These are phyloP conservation scores for Ilyonectria mors-panacis DNA, from an alignment of 2,329 filamentous ascomycete genomes.

Conservation along the genomic window DNA sequence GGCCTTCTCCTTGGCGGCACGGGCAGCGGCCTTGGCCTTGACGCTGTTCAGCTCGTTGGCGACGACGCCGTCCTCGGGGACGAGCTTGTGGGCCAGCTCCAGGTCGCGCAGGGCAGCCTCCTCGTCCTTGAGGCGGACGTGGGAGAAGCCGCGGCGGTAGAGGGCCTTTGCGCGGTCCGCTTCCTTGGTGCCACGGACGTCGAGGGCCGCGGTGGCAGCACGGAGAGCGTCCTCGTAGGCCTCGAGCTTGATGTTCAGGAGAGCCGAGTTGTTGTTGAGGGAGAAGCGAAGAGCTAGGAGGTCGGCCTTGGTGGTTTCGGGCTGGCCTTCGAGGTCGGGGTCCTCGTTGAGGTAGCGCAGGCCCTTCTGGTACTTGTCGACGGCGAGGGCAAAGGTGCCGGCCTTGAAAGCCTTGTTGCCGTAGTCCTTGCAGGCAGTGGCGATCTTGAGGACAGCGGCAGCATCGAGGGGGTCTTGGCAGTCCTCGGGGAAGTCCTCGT, in stretches of 20 bases:
- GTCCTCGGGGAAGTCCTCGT: slow-evolving; percentile 97
- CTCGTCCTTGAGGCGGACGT: slow-evolving; percentile 84
- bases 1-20: slow-evolving; percentile 90
- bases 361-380: slow-evolving; percentile 96
- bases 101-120: slow-evolving; percentile 84
- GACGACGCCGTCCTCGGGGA: slow-evolving; percentile 82
- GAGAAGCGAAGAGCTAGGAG: slow-evolving; percentile 84
- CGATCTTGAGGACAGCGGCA: slow-evolving; percentile 81
- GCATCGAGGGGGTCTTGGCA: slow-evolving; percentile 75
- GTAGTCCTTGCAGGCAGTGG: slow-evolving; percentile 87
- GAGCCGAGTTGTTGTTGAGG: slow-evolving; percentile 89
- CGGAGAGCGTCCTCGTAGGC: slow-evolving; percentile 79
- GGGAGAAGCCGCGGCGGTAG: slow-evolving; percentile 86
- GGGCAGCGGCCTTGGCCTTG: slow-evolving; percentile 81
- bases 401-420: slow-evolving; percentile 94
- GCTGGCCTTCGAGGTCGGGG: slow-evolving; percentile 80
- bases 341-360: slow-evolving; percentile 91
- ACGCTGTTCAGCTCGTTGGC: slow-evolving; percentile 81
- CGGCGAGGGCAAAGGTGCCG: slow-evolving; percentile 76
- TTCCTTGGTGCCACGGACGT: slow-evolving; percentile 75
- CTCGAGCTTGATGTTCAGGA: slow-evolving; percentile 86
- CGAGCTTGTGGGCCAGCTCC: slow-evolving; percentile 80
- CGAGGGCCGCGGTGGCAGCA: slow-evolving; percentile 81
- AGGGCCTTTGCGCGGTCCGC: slow-evolving; percentile 90
- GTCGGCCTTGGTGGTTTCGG: slow-evolving; percentile 75